Base-by-base conservation (phyloP, 768 basidiomycete species). In the Gloeophyllum trabeum region DNA sequence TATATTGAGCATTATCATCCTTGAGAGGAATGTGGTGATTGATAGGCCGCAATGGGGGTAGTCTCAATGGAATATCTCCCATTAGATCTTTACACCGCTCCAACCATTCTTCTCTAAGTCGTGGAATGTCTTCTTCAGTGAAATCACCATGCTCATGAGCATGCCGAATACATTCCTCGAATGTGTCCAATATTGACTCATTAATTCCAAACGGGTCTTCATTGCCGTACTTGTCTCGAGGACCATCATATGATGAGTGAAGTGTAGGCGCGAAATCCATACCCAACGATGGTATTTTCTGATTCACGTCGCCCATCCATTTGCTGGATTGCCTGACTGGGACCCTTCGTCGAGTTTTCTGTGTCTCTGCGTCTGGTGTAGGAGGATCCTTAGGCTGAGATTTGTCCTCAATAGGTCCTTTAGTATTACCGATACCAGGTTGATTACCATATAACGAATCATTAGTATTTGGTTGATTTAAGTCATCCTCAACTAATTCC, bases 1-100 rank as follows among this genome's bases (percentile, higher is more conserved):
- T 42, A 39, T 66, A 67, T 6, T 34, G 23, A 39, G 54, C 54
- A 0, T 51, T 40, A 3, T 61, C 52, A 30, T 69, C 61, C 4
- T 65, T 60, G 1, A 73, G 43, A 0, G 61, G 63, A 1, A 73
- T 69, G 0, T 47, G 44, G 37, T 69, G 66, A 44, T 72, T 71
- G 1, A 71, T 62, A 0, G 44, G 63, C 1, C 61, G 24, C 3
- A 67, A 38, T 0, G 65, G 67, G 0, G 71, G 69, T 14, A 66
- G 28, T 18, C 48, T 41, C 3, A 43, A 30, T 19, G 48, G 51
- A 2, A 50, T 41, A 1, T 53, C 55, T 5, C 46, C 39, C 19
- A 46, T 21, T 6, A 58, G 46, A 22, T 56, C 41, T 0, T 44
- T 1, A 55, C 21, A 2, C 48, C 56, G 43, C 59, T 61, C 2